Evolutionary conservation across 192 early-diverging fungal species (phyloP).

Genomic region (Phlyctochytrium arcticum): DNA sequence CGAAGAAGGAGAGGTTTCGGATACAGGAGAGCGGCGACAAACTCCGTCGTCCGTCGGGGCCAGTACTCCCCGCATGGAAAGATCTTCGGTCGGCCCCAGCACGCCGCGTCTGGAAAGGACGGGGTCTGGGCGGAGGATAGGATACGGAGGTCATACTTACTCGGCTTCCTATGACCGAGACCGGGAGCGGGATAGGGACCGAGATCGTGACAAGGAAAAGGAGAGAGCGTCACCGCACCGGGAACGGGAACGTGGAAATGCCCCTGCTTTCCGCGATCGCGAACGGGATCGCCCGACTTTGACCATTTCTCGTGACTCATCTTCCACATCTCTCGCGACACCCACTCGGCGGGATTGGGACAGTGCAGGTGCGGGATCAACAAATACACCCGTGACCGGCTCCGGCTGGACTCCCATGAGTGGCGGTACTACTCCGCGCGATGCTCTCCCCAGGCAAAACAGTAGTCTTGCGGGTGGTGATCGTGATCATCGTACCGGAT

Average conservation of each 20-base stretch:
- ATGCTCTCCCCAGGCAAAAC: not conserved
- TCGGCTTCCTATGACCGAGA: too few species aligned
- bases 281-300: too few species aligned
- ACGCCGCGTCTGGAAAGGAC: not conserved
- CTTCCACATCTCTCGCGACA: too few species aligned
- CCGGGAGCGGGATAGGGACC: slow-evolving; percentile 5
- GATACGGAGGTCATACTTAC: too few species aligned
- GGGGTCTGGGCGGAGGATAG: not conserved
- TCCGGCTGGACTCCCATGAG: not conserved
- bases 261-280: too few species aligned
- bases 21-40: not conserved
- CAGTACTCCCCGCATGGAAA: not conserved
- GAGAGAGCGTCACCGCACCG: not conserved
- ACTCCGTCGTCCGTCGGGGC: not conserved
- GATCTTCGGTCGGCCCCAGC: not conserved
- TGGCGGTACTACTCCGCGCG: not conserved
- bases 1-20: not conserved
- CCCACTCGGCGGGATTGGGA: too few species aligned
- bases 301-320: too few species aligned
- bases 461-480: not conserved
- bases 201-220: not conserved
- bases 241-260: too few species aligned
- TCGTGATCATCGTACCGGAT: not conserved
- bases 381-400: too few species aligned
- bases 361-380: too few species aligned